These are phyloP conservation scores for Rhododendron williamsianum DNA, from an alignment of 148 eudicot genomes.

Conservation along the genomic window DNA sequence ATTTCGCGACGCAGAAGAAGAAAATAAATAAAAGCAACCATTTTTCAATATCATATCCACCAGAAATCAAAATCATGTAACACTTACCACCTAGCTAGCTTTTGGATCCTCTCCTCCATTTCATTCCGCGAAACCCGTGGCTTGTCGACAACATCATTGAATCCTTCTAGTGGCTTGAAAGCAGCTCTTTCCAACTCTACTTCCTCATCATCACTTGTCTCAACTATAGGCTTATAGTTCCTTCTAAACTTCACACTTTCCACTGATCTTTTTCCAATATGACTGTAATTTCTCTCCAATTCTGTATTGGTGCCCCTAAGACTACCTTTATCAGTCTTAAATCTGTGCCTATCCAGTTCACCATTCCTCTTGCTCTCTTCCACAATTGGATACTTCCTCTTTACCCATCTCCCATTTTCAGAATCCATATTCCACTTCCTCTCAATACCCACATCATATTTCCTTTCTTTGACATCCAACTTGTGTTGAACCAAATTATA, in stretches of 20 bases:
- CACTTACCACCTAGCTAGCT: slow-evolving; percentile 75
- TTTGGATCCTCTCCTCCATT: slow-evolving; percentile 93
- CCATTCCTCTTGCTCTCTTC: slow-evolving; percentile 7
- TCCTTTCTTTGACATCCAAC: not conserved
- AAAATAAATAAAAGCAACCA: not conserved
- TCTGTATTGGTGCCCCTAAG: not conserved
- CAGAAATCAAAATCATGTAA: not conserved
- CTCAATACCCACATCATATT: not conserved
- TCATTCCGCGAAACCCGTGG: slow-evolving; percentile 57
- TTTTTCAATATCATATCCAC: not conserved
- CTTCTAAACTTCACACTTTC: slow-evolving; percentile 14
- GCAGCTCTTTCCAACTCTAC: slow-evolving; percentile 43
- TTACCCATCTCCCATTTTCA: slow-evolving; percentile 19
- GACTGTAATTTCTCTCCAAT: not conserved
- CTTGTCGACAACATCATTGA: slow-evolving; percentile 37
- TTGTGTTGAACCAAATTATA: slow-evolving; percentile 5
- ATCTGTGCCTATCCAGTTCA: slow-evolving; percentile 8
- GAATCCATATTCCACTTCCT: slow-evolving; percentile 6
- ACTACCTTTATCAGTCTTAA: slow-evolving; percentile 13
- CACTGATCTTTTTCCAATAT: slow-evolving; percentile 12
- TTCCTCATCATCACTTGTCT: slow-evolving; percentile 24
- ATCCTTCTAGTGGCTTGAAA: slow-evolving; percentile 35
- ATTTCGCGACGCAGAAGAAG: not conserved
- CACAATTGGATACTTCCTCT: not conserved
- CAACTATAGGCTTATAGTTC: slow-evolving; percentile 11